phyloP scores from a whole-genome alignment of 2,329 filamentous ascomycete species.

The Alternaria ventricosa region DNA sequence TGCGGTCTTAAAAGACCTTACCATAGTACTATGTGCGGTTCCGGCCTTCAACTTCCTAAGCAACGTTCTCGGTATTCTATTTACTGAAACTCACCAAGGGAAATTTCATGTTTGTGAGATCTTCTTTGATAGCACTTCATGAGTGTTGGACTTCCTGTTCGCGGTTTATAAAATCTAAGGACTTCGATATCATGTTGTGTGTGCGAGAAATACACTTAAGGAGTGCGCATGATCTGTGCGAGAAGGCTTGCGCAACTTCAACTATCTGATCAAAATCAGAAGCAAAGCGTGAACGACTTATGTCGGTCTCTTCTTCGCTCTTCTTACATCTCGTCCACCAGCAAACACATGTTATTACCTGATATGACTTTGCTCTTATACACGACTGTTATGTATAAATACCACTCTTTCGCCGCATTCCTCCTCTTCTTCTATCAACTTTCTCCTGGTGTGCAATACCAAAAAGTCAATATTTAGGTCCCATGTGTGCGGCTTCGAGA shows the following conservation, averaged over 20 bases:
- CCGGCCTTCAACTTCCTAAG: fast-evolving
- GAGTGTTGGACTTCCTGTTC: neutral
- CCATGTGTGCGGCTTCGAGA: too few species aligned
- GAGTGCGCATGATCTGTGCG: neutral
- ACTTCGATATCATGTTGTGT: neutral
- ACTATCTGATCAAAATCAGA: too few species aligned
- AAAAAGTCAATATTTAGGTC: too few species aligned
- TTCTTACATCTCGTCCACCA: neutral
- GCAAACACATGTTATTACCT: neutral
- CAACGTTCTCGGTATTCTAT: neutral
- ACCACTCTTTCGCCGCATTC: neutral
- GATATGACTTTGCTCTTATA: neutral
- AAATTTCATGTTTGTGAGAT: neutral
- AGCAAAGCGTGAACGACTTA: too few species aligned
- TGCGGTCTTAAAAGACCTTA: neutral
- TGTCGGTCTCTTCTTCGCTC: neutral
- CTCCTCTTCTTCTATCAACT: neutral
- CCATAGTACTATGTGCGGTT: neutral
- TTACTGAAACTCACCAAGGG: fast-evolving
- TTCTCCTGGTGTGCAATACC: fast-evolving
- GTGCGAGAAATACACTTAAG: neutral
- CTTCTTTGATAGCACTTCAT: neutral
- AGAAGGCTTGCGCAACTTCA: neutral
- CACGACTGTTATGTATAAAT: neutral
- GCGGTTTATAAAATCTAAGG: neutral